phyloP scores from a whole-genome alignment of 2,329 filamentous ascomycete genomes.

The Spiromastix sp. region DNA sequence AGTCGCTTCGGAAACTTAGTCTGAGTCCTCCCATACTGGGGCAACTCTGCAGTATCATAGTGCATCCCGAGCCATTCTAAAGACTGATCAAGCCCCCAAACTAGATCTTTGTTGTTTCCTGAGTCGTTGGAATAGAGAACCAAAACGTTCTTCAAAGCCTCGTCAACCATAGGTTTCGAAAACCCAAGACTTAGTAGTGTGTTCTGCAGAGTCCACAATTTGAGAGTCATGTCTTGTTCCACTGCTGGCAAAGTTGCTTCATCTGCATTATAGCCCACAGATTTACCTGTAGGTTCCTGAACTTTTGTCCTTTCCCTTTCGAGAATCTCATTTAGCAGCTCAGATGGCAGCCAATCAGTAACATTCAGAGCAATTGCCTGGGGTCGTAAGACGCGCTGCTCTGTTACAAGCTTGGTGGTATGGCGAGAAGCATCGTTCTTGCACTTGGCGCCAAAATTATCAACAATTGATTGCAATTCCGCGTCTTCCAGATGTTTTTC shows the following conservation, averaged over 20 bases:
- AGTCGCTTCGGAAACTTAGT: conserved; percentile 16
- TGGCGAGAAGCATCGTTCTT: conserved; percentile 71
- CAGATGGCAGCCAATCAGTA: conserved; percentile 69
- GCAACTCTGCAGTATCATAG: conserved; percentile 57
- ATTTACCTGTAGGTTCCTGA: conserved; percentile 24
- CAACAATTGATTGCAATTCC: conserved; percentile 79
- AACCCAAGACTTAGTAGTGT: conserved; percentile 62
- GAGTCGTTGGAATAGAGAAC: conserved; percentile 55
- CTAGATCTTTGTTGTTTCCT: conserved; percentile 47
- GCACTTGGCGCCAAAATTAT: conserved; percentile 70
- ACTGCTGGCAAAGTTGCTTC: conserved; percentile 34
- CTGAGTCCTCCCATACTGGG: conserved; percentile 52
- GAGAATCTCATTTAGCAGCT: conserved; percentile 67
- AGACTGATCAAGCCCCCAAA: conserved; percentile 81
- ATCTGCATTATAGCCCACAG: conserved; percentile 16
- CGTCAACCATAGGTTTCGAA: conserved; percentile 49
- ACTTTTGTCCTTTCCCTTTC: conserved; percentile 44
- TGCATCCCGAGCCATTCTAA: conserved; percentile 84
- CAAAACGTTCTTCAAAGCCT: conserved; percentile 56
- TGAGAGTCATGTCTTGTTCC: conserved; percentile 69
- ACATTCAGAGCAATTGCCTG: conserved; percentile 65
- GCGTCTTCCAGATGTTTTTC: conserved; percentile 81
- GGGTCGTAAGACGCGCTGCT: conserved; percentile 67
- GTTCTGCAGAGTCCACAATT: conserved; percentile 75
- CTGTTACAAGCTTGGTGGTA: conserved; percentile 68